Evolutionary conservation across 352 stramenopile species (phyloP), one percentile per base, ranked within the genome.

Genomic region (Phytophthora nicotianae): DNA sequence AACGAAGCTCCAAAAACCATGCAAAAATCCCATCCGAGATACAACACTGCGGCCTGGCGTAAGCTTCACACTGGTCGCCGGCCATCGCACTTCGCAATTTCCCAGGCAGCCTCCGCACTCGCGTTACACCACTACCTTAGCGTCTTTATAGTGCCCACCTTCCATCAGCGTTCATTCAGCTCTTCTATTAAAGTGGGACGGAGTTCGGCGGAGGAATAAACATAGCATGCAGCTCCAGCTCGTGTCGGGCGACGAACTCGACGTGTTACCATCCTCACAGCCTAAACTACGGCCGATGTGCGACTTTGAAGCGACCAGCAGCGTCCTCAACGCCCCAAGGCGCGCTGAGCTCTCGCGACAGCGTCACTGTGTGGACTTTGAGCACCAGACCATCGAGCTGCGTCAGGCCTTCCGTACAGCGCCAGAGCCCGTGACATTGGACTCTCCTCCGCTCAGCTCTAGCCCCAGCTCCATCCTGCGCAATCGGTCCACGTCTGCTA

Each of bases 361-460:
- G 50, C 75, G 75, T 21, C 65, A 78, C 8, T 66, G 71, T 27
- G 69, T 89, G 42, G 79, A 67, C 38, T 86, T 89, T 23, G 75
- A 82, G 1, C 62, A 84, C 17, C 62, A 75, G 45, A 78, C 61
- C 19, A 81, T 88, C 56, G 66, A 72, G 23, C 48, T 88, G 9
- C 73, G 80, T 23, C 73, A 75, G 52, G 74, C 79, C 33, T 86
- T 87, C 60, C 79, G 75, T 17, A 86, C 79, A n/a, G 79, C 75
- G 1, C 81, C 79, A 4, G 73, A 74, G 41, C 72, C 76, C 29
- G 55, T 78, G 32, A 71, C 65, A 51, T 45, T 90, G 6, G 51
- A 62, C 20, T 72, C 80, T 5, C 75, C 80, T 20, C 74, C 65
- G 21, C 69, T 50, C 32, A 23, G 29, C 42, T 32, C 51, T 2